Conservation (phyloP, 169 alveolate species). For the Miamiensis avidus region DNA sequence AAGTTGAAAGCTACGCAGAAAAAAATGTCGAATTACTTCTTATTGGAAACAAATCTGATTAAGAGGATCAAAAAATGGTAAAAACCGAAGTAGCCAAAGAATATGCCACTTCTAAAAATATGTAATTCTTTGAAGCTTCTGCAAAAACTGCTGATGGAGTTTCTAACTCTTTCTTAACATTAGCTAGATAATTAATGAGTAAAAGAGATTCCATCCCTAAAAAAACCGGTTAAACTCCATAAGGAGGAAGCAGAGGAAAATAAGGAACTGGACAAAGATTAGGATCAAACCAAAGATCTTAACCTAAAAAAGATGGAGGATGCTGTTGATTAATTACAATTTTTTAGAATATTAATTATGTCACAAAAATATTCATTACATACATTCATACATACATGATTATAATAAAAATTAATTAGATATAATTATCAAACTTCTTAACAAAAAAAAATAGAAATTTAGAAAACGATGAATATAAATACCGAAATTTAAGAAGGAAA, state of each 20-base stretch:
- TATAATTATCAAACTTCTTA: too few relatives aligned
- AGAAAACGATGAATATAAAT: too few relatives aligned
- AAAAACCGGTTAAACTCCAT: not conserved
- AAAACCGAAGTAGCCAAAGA: slow-evolving; percentile 29
- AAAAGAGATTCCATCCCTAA: slow-evolving; percentile 16
- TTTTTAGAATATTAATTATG: too few relatives aligned
- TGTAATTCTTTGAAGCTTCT: slow-evolving; percentile 40
- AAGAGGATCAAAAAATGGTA: slow-evolving; percentile 38
- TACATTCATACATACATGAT: too few relatives aligned
- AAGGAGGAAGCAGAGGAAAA: not conserved
- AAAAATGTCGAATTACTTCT: slow-evolving; percentile 48
- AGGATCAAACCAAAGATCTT: not conserved
- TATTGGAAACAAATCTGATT: slow-evolving; percentile 65
- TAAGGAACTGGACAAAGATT: not conserved
- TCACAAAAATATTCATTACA: not conserved
- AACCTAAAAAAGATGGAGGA: not conserved
- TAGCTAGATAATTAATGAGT: slow-evolving; percentile 40
- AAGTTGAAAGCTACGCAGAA: slow-evolving; percentile 54
- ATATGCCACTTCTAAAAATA: slow-evolving; percentile 32
- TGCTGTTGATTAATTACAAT: not conserved
- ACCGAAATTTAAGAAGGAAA: too few relatives aligned
- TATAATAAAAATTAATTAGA: too few relatives aligned
- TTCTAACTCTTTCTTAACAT: slow-evolving; percentile 28
- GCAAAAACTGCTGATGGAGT: slow-evolving; percentile 48
- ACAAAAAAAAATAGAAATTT: too few relatives aligned